Conservation (phyloP, 1,284 basidiomycete species). For the Tilletia horrida region DNA sequence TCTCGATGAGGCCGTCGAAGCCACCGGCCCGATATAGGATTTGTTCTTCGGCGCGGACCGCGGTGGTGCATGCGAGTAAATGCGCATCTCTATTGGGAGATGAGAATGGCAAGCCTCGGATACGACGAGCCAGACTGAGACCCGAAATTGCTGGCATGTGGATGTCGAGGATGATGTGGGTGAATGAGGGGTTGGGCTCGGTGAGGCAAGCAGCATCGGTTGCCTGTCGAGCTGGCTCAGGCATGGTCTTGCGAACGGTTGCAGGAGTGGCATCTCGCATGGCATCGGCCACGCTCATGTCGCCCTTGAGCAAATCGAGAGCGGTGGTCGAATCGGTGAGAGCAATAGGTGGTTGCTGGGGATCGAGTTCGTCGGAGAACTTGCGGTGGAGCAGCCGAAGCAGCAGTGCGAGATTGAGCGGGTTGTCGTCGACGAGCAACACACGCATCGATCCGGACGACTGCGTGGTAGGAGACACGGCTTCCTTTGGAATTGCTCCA, state of each 20-base stretch:
- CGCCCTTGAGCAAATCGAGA: conserved; percentile 5
- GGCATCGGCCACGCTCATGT: not conserved
- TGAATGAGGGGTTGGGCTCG: not conserved
- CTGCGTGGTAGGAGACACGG: not conserved
- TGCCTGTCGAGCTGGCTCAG: not conserved
- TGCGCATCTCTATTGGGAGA: not conserved
- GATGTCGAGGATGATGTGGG: conserved; percentile 18
- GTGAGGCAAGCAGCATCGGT: not conserved
- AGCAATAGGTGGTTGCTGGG: not conserved
- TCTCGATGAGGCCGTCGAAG: conserved; percentile 16
- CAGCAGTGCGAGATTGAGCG: conserved; percentile 34
- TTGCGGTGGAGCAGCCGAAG: conserved; percentile 6
- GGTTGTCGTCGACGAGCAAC: conserved; percentile 47
- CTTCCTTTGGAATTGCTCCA: too few species aligned
- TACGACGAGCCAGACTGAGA: conserved; percentile 9
- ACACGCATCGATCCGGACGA: conserved; percentile 27
- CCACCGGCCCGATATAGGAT: conserved; percentile 5
- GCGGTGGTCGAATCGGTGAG: conserved; percentile 12
- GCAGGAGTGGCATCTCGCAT: not conserved
- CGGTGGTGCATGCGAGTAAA: conserved; percentile 11
- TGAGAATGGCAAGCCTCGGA: not conserved
- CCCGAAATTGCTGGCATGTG: conserved; percentile 15
- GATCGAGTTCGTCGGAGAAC: conserved; percentile 10
- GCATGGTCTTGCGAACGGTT: conserved; percentile 5
- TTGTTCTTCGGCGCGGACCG: conserved; percentile 1